Evolutionary conservation across 2,329 filamentous ascomycete species (phyloP), one percentile per base, ranked within the genome.

Genomic region (Ophiobolus disseminans): DNA sequence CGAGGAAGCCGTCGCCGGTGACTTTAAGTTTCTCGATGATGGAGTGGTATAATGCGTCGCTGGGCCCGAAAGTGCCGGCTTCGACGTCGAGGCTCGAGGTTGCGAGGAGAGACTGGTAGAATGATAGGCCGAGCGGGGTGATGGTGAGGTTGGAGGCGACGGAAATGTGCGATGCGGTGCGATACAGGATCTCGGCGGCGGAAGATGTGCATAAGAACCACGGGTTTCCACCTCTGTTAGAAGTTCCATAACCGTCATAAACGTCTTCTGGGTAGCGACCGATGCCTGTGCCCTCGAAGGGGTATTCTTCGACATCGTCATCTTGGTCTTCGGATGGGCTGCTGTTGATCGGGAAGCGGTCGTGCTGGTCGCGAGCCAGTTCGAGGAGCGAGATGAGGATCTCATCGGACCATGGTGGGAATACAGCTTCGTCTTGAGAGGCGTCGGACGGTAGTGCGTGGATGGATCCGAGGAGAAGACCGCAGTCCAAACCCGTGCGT

Each of bases 261-360:
- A 67, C 61, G 53, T 77, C 75, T 60, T 77, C 75, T 1, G 74
- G 74, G 49, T 78, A 78, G 35, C 75, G 67, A 14, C 75, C 75
- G 7, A 78, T 50, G 1, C 70, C 75, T 21, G 68, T 69, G 28
- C 72, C 74, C 40, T 61, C 40, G 11, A 68, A 60, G 17, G 53
- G 34, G 19, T 46, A 43, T 2, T 48, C 40, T 1, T 55, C 50
- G 14, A 37, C 19, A 3, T 53, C 46, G 1, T 49, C 32, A 11
- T 60, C 55, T 3, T 51, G 40, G 7, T 62, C 42, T 5, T 55
- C 45, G 32, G 37, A 38, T 6, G 48, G 49, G 50, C 49, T 52
- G 66, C 57, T 52, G 58, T 76, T 76, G 55, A 76, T 73, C 1
- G 75, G 70, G 50, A 73, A 75, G 17, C 73, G 69, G 30, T 51